phyloP scores from a whole-genome alignment of 2,329 filamentous ascomycete genomes.

The Scytalidium sp. region DNA sequence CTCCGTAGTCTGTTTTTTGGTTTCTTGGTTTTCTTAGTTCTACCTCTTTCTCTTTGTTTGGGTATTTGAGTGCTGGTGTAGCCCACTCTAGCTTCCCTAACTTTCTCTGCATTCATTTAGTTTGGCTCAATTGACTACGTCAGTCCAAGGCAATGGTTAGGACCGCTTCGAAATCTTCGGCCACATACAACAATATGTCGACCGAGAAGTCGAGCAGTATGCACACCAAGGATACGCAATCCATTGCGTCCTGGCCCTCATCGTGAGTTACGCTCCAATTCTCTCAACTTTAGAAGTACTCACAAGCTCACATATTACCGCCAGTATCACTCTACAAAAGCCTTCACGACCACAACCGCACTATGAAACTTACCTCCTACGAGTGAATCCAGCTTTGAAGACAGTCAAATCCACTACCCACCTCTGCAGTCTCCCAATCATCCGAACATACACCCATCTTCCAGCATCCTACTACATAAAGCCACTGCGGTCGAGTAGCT shows the following conservation, averaged over 20 bases:
- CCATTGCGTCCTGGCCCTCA: background rate
- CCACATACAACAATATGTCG: background rate
- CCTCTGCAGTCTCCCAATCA: constrained; percentile 8
- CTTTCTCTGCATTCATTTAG: background rate
- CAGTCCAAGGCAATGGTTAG: background rate
- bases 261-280: constrained; percentile 1
- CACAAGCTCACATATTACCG: background rate
- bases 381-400: constrained; percentile 7
- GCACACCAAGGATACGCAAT: background rate
- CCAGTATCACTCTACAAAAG: background rate
- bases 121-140: background rate
- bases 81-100: no score
- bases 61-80: no score
- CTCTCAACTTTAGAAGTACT: no score
- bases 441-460: constrained; percentile 5
- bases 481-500: constrained; percentile 4
- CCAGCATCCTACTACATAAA: constrained; percentile 11
- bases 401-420: constrained; percentile 3
- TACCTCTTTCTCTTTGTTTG: background rate
- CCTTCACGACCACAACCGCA: constrained; percentile 1
- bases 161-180: background rate
- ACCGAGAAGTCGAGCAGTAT: background rate
- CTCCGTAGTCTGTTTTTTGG: background rate
- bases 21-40: no score
- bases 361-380: constrained; percentile 13